phyloP scores from a whole-genome alignment of 2,329 filamentous ascomycete species.

The Bimuria novae-zelandiae region DNA sequence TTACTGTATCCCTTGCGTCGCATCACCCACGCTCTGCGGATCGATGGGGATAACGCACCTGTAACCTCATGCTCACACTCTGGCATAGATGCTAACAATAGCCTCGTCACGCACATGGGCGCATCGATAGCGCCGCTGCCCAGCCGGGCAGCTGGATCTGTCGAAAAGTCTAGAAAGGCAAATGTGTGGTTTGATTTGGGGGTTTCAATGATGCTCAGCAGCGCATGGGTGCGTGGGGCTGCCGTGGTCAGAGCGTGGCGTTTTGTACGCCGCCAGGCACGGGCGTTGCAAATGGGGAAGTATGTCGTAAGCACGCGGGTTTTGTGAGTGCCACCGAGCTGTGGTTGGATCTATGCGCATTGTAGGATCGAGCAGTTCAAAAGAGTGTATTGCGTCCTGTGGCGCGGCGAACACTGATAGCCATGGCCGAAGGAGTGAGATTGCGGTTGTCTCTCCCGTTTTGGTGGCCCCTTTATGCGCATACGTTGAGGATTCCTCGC shows the following conservation, averaged over 20 bases:
- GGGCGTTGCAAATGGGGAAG: conserved; percentile 1
- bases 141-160: neutral
- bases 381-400: neutral
- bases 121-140: neutral
- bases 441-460: neutral
- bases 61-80: neutral
- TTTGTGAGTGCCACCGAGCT: neutral
- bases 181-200: too few species aligned
- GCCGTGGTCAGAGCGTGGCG: neutral
- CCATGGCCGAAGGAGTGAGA: neutral
- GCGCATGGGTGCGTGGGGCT: neutral
- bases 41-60: too few species aligned
- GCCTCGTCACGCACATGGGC: neutral
- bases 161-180: neutral
- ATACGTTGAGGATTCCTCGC: neutral
- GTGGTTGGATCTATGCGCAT: conserved; percentile 2
- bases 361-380: neutral
- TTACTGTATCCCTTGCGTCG: conserved; percentile 2
- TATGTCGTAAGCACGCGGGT: conserved; percentile 7
- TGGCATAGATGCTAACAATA: conserved; percentile 1
- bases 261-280: conserved; percentile 1
- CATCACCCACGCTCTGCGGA: too few species aligned
- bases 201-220: too few species aligned
- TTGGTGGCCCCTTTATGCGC: too few species aligned
- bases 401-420: too few species aligned